A percentile compares a stretch with the other conserved stretches of the same genome.
These are phyloP conservation scores for Kluyveromyces sp. DNA, from an alignment of 1,139 yeast genomes.

Conservation along the genomic window DNA sequence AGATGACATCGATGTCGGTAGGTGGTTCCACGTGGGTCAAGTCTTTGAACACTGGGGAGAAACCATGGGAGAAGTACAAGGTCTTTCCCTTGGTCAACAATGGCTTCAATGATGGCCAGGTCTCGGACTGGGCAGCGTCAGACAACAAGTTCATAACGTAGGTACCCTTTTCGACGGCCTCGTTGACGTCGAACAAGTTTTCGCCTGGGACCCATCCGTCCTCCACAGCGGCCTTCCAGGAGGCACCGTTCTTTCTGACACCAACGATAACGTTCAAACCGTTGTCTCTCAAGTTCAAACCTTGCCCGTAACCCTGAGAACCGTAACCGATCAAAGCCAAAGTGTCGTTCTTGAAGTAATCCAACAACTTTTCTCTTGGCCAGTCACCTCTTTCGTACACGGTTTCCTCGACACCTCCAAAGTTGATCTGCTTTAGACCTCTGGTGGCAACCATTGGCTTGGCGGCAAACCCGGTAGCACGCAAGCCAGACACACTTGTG, in stretches of 20 bases:
- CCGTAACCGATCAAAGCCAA: constrained; percentile 98
- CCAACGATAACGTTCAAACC: constrained; percentile 96
- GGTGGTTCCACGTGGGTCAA: constrained; percentile 96
- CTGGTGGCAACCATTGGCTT: constrained; percentile 43
- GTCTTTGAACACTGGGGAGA: constrained; percentile 98
- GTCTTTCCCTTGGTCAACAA: constrained; percentile 95
- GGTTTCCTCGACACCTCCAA: constrained; percentile 90
- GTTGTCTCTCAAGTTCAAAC: constrained; percentile 97
- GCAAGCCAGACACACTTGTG: constrained; percentile 19
- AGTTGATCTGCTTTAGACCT: constrained; percentile 94
- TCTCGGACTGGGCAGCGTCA: constrained; percentile 99
- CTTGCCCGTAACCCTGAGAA: constrained; percentile 99
- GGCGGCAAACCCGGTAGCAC: constrained; percentile 39
- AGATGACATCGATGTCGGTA: constrained; percentile 87
- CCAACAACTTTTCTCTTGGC: constrained; percentile 95
- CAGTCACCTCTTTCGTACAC: constrained; percentile 99
- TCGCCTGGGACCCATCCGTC: constrained; percentile 99
- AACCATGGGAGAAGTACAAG: constrained; percentile 97
- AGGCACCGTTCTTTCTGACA: constrained; percentile 97
- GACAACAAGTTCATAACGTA: constrained; percentile 95
- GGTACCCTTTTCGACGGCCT: constrained; percentile 89
- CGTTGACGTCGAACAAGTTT: constrained; percentile 89
- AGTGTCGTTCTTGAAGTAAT: constrained; percentile 96
- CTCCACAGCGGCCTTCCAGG: constrained; percentile 99
- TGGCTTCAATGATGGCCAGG: constrained; percentile 85